Percentiles rank a stretch among this genome's conserved stretches.
Evolutionary conservation across 2,329 filamentous ascomycete species (phyloP).

Genomic region (Beauveria bassiana): DNA sequence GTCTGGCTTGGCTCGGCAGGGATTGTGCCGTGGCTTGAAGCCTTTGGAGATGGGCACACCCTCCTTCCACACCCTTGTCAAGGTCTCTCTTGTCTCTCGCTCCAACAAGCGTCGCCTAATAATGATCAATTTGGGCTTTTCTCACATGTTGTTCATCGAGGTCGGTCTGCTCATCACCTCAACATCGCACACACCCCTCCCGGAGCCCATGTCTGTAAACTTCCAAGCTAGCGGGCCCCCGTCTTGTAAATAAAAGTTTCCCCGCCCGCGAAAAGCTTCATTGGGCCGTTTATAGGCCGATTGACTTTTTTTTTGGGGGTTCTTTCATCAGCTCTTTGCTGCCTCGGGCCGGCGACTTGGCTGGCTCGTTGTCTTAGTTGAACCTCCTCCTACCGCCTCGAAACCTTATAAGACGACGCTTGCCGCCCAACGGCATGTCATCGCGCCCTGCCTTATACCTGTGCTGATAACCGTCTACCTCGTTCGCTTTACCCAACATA

Average conservation of each 20-base stretch:
- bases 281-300: too few species aligned
- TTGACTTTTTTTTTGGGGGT: background rate
- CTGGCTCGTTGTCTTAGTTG: background rate
- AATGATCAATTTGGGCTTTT: too few species aligned
- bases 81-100: background rate
- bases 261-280: background rate
- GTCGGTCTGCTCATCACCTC: background rate
- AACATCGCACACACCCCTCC: background rate
- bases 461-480: background rate
- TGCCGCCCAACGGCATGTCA: conserved; percentile 2
- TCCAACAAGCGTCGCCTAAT: background rate
- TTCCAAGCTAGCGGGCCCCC: background rate
- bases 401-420: conserved; percentile 1
- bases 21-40: background rate
- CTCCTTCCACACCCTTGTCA: background rate
- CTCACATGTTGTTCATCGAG: background rate
- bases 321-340: background rate
- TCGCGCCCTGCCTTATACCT: background rate
- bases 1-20: background rate
- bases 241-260: background rate
- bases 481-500: background rate
- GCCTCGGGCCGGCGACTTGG: background rate
- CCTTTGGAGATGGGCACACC: background rate
- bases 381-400: background rate
- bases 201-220: background rate